These are phyloP conservation scores for Phytophthora pini DNA, from an alignment of 352 stramenopile genomes.

Conservation along the genomic window DNA sequence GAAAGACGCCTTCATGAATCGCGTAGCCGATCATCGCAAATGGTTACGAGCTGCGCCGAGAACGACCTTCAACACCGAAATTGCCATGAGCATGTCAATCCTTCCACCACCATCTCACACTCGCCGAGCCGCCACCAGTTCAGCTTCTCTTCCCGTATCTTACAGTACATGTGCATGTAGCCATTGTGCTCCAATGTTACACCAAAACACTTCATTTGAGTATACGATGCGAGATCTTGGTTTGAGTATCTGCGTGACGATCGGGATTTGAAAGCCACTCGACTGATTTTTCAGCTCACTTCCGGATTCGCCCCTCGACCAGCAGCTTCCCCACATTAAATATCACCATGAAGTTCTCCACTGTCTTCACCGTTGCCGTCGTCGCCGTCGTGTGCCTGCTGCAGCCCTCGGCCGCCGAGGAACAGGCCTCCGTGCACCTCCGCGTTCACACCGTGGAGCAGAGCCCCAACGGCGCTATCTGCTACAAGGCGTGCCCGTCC, in stretches of 20 bases:
- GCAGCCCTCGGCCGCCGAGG: slow-evolving; percentile 14
- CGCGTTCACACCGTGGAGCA: slow-evolving; percentile 35
- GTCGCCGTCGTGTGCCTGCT: slow-evolving; percentile 30
- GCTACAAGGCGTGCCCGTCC: slow-evolving; percentile 27
- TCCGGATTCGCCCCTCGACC: slow-evolving; percentile 12
- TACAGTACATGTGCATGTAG: no score
- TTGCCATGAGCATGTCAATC: no score
- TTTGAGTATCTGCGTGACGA: slow-evolving; percentile 9
- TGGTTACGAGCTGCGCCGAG: no score
- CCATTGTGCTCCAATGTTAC: background rate
- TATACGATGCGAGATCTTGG: background rate
- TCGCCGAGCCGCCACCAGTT: background rate
- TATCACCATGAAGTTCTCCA: slow-evolving; percentile 41
- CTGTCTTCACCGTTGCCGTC: slow-evolving; percentile 26
- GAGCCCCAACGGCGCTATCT: slow-evolving; percentile 14
- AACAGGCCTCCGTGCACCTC: slow-evolving; percentile 33
- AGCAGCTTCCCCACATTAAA: background rate
- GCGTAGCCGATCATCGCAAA: no score
- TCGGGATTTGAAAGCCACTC: slow-evolving; percentile 7
- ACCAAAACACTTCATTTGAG: slow-evolving; percentile 3
- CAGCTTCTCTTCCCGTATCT: no score
- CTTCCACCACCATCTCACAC: background rate
- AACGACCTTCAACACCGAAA: no score
- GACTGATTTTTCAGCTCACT: slow-evolving; percentile 27
- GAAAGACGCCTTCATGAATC: no score